Evolutionary conservation across 2,329 filamentous ascomycete species (phyloP).

Genomic region (Neospermospora avenae): DNA sequence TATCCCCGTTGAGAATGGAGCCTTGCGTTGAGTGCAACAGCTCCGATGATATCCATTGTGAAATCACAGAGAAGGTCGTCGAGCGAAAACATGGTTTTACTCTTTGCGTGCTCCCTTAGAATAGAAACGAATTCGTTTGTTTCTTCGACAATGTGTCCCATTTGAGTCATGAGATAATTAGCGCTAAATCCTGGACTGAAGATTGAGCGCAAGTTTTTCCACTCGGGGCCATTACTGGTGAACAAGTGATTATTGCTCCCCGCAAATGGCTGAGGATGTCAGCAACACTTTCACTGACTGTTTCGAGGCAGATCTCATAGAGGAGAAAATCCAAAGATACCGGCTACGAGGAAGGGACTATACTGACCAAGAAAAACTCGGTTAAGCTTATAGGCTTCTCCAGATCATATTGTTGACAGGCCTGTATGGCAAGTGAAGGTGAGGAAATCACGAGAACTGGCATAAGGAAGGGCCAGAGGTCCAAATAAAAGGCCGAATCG

Average conservation of each 20-base stretch:
- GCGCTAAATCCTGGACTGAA: slow-evolving; percentile 30
- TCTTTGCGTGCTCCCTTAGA: slow-evolving; percentile 19
- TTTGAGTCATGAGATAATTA: slow-evolving; percentile 19
- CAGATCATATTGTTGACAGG: slow-evolving; percentile 16
- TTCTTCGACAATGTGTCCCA: slow-evolving; percentile 24
- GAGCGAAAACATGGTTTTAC: slow-evolving; percentile 21
- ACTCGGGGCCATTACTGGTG: slow-evolving; percentile 23
- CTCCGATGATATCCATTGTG: slow-evolving; percentile 28
- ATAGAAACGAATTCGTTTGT: slow-evolving; percentile 17
- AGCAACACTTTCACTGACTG: background rate
- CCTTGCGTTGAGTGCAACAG: slow-evolving; percentile 14
- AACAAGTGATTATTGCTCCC: slow-evolving; percentile 21
- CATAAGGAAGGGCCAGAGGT: slow-evolving; percentile 24
- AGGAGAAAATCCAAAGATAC: background rate
- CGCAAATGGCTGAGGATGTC: slow-evolving; percentile 9
- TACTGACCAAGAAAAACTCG: slow-evolving; percentile 12
- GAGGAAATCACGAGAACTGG: slow-evolving; percentile 22
- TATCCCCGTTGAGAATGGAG: slow-evolving; percentile 21
- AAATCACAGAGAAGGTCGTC: slow-evolving; percentile 21
- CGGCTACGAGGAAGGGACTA: background rate
- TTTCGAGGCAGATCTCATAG: background rate
- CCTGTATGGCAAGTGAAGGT: slow-evolving; percentile 21
- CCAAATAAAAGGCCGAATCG: slow-evolving; percentile 23
- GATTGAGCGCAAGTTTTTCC: slow-evolving; percentile 25
- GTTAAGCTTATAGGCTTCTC: slow-evolving; percentile 17